Conservation (phyloP, 352 stramenopile genomes). For the Pythium chondricola region DNA sequence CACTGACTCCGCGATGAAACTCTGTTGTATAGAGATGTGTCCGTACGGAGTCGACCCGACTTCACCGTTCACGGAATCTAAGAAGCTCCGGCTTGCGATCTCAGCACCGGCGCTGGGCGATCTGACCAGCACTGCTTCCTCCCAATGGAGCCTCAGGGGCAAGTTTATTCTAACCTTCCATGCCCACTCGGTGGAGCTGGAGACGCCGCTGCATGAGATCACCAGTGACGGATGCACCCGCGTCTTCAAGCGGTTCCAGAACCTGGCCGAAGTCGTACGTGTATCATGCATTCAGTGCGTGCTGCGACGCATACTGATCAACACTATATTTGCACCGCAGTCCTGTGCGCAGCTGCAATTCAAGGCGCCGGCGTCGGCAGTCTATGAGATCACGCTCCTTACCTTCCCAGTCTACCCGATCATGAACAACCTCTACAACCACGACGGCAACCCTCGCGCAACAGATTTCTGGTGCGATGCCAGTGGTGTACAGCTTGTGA, state of each 20-base stretch:
- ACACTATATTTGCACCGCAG: neutral
- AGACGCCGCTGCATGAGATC: conserved; percentile 39
- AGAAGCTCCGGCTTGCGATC: conserved; percentile 46
- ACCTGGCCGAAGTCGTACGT: conserved; percentile 45
- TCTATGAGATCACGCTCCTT: conserved; percentile 53
- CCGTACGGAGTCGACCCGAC: conserved; percentile 55
- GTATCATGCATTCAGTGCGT: neutral
- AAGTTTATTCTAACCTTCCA: conserved; percentile 59
- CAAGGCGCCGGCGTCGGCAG: conserved; percentile 20
- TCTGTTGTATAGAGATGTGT: conserved; percentile 48
- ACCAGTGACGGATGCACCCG: conserved; percentile 50
- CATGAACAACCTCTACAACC: conserved; percentile 76
- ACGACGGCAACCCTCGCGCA: conserved; percentile 46
- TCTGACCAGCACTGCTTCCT: neutral
- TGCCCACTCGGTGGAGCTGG: conserved; percentile 61
- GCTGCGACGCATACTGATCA: neutral
- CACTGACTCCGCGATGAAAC: neutral
- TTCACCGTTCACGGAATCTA: conserved; percentile 29
- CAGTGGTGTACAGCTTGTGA: conserved; percentile 9
- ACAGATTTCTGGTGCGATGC: conserved; percentile 58
- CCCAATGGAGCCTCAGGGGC: conserved; percentile 23
- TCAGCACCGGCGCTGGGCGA: conserved; percentile 4
- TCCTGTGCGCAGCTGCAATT: conserved; percentile 34
- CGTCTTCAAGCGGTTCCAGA: conserved; percentile 68
- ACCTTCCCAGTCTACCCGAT: conserved; percentile 64